These are phyloP conservation scores for Chaetomium tenue DNA, from an alignment of 495 filamentous ascomycete genomes.

Conservation along the genomic window DNA sequence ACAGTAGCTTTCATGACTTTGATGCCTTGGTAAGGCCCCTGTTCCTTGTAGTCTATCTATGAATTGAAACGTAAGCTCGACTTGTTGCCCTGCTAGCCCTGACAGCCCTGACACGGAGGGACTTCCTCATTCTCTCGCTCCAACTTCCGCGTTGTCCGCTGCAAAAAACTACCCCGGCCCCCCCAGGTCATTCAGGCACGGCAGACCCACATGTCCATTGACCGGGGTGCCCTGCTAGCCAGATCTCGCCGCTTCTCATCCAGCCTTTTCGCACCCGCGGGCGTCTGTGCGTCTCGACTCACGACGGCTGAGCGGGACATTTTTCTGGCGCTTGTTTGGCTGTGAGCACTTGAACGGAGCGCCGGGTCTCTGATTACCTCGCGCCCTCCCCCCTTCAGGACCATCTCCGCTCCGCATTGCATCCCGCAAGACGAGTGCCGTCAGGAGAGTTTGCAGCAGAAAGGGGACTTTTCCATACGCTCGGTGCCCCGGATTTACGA, in stretches of 20 bases:
- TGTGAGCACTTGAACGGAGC: slow-evolving; percentile 16
- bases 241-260: slow-evolving; percentile 21
- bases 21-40: neutral
- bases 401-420: slow-evolving; percentile 15
- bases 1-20: neutral
- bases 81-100: no score
- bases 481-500: slow-evolving; percentile 6
- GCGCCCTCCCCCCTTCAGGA: neutral
- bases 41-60: neutral
- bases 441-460: neutral
- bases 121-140: slow-evolving; percentile 11
- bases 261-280: slow-evolving; percentile 15
- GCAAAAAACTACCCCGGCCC: slow-evolving; percentile 8
- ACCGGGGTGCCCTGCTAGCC: slow-evolving; percentile 10
- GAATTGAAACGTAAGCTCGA: slow-evolving; percentile 2
- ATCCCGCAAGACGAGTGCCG: slow-evolving; percentile 2
- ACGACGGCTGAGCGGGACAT: slow-evolving; percentile 12
- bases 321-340: slow-evolving; percentile 22
- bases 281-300: slow-evolving; percentile 27
- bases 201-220: slow-evolving; percentile 12
- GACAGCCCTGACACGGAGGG: slow-evolving; percentile 9
- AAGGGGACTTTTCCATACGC: neutral
- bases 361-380: slow-evolving; percentile 7
- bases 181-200: slow-evolving; percentile 11
- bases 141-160: slow-evolving; percentile 16